A percentile compares a stretch with the other conserved stretches of the same genome.
phyloP scores from a whole-genome alignment of 176 grass and related monocot genomes.

The Juncus effusus region DNA sequence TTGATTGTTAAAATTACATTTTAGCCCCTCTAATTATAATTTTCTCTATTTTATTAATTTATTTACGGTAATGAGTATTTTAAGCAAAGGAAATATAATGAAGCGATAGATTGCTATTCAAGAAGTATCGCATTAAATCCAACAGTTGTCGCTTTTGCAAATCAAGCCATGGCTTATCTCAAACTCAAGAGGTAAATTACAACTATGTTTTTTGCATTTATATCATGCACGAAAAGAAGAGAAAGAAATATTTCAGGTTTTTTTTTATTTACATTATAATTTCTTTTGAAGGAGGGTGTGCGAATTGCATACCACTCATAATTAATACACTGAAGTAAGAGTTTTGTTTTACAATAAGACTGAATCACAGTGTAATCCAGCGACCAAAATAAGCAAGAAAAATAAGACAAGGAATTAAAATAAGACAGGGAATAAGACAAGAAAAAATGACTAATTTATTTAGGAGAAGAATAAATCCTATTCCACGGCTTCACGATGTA shows the following conservation, averaged over 20 bases:
- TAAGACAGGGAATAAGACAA: neutral
- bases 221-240: constrained; percentile 17
- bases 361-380: no score
- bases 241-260: constrained; percentile 30
- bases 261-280: neutral
- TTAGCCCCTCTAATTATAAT: neutral
- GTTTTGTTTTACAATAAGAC: no score
- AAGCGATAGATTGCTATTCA: constrained; percentile 84
- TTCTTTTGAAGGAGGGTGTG: neutral
- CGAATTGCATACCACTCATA: no score
- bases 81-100: constrained; percentile 76
- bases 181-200: constrained; percentile 62
- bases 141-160: constrained; percentile 75
- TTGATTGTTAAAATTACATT: neutral
- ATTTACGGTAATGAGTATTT: constrained; percentile 90
- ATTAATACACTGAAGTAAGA: no score
- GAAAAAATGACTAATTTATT: no score
- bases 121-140: constrained; percentile 72
- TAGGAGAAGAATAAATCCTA: no score
- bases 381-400: no score
- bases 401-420: no score
- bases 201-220: neutral
- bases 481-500: no score
- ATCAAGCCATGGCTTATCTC: constrained; percentile 86
- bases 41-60: constrained; percentile 14